These are phyloP conservation scores for Tilletia walkeri DNA, from an alignment of 1,284 basidiomycete species.

Conservation along the genomic window DNA sequence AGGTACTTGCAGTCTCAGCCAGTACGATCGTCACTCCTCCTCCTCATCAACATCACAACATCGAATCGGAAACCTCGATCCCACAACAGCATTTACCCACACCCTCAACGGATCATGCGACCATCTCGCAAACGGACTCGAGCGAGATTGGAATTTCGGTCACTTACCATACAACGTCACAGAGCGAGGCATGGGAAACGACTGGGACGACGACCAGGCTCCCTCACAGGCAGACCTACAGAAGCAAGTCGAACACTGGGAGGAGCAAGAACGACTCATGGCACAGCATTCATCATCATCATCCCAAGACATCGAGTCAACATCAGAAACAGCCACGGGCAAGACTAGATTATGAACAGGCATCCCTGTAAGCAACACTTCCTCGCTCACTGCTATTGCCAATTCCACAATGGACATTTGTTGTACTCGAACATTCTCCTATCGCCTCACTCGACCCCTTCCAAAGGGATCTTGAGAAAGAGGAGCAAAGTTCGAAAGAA, in stretches of 20 bases:
- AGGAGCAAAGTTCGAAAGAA: too few species aligned
- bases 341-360: too few species aligned
- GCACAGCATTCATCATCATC: neutral
- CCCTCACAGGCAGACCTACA: neutral
- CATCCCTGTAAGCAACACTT: too few species aligned
- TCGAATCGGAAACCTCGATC: constrained; percentile 1
- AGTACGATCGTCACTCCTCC: constrained; percentile 27
- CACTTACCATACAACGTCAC: constrained; percentile 36
- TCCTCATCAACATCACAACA: neutral
- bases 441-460: too few species aligned
- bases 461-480: too few species aligned
- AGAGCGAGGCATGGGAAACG: constrained; percentile 15
- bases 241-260: neutral
- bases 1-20: constrained; percentile 45
- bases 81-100: neutral
- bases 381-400: too few species aligned
- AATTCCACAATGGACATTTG: too few species aligned
- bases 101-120: constrained; percentile 40
- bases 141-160: constrained; percentile 70
- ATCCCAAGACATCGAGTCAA: too few species aligned
- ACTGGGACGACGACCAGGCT: constrained; percentile 19
- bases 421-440: too few species aligned
- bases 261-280: constrained; percentile 1
- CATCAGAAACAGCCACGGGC: too few species aligned
- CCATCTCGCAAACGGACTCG: constrained; percentile 61